Evolutionary conservation across 441 rosid genomes (phyloP).

Genomic region (Gossypium laxum): DNA sequence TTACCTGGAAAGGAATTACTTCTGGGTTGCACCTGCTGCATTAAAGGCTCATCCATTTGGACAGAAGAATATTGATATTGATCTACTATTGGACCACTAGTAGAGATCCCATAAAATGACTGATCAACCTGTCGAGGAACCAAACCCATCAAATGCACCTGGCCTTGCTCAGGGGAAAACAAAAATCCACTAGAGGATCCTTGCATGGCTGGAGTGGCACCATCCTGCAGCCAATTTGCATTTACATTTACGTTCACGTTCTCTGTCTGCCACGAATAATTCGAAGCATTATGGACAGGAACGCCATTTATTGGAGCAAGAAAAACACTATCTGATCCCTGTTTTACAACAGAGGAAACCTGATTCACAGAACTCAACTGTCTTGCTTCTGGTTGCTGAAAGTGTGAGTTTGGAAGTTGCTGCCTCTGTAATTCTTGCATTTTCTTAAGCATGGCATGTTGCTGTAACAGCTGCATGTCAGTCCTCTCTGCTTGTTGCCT

Average conservation of each 20-base stretch:
- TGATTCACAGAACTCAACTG: constrained; percentile 40
- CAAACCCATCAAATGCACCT: constrained; percentile 36
- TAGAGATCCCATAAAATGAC: constrained; percentile 57
- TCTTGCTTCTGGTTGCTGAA: constrained; percentile 40
- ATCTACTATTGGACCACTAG: constrained; percentile 37
- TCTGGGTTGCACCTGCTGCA: constrained; percentile 37
- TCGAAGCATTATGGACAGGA: constrained; percentile 53
- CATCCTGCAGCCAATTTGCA: constrained; percentile 50
- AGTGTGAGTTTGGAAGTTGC: constrained; percentile 44
- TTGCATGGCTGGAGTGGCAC: constrained; percentile 38
- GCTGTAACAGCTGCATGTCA: constrained; percentile 71
- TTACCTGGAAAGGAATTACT: constrained; percentile 37
- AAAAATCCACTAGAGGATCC: constrained; percentile 48
- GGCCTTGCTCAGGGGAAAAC: constrained; percentile 52
- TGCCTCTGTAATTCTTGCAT: constrained; percentile 67
- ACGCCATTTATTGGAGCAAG: constrained; percentile 44
- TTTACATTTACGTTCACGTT: constrained; percentile 27
- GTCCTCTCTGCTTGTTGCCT: constrained; percentile 51
- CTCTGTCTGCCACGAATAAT: constrained; percentile 51
- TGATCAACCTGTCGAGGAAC: constrained; percentile 56
- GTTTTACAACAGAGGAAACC: constrained; percentile 39
- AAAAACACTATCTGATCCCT: constrained; percentile 33
- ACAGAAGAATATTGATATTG: constrained; percentile 32
- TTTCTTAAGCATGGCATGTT: constrained; percentile 54
- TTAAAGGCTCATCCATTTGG: constrained; percentile 41